Percentiles rank a stretch among this genome's conserved stretches.
phyloP scores from a whole-genome alignment of 129 eudicot species.

The Flaveria linearis region DNA sequence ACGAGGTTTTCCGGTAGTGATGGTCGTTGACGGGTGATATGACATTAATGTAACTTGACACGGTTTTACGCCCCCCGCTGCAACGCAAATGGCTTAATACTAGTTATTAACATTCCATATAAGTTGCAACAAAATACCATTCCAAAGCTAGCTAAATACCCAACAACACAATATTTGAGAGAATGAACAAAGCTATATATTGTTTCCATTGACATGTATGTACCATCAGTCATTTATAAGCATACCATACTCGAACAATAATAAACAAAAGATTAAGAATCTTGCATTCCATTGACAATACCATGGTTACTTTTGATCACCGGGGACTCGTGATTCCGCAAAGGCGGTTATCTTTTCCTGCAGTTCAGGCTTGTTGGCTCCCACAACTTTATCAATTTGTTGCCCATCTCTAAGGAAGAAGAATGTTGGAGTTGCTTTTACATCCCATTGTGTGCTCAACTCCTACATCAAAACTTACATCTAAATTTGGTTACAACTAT shows the following conservation, averaged over 20 bases:
- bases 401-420: constrained; percentile 82
- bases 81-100: too few relatives aligned
- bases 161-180: neutral
- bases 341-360: constrained; percentile 53
- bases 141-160: neutral
- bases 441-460: constrained; percentile 77
- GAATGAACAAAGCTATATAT: constrained; percentile 1
- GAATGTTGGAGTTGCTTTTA: constrained; percentile 92
- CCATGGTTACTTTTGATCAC: constrained; percentile 28
- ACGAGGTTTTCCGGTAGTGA: too few relatives aligned
- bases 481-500: neutral
- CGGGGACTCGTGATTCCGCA: constrained; percentile 35
- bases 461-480: constrained; percentile 49
- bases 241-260: constrained; percentile 3
- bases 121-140: neutral
- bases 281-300: neutral
- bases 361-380: constrained; percentile 77
- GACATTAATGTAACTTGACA: too few relatives aligned
- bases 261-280: neutral
- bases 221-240: constrained; percentile 10
- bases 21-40: too few relatives aligned
- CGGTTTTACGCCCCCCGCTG: too few relatives aligned
- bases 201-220: neutral
- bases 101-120: neutral
- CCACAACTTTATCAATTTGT: constrained; percentile 80